A percentile compares a stretch with the other conserved stretches of the same genome.
These are phyloP conservation scores for Venturia pyrina DNA, from an alignment of 2,329 filamentous ascomycete genomes.

Conservation along the genomic window DNA sequence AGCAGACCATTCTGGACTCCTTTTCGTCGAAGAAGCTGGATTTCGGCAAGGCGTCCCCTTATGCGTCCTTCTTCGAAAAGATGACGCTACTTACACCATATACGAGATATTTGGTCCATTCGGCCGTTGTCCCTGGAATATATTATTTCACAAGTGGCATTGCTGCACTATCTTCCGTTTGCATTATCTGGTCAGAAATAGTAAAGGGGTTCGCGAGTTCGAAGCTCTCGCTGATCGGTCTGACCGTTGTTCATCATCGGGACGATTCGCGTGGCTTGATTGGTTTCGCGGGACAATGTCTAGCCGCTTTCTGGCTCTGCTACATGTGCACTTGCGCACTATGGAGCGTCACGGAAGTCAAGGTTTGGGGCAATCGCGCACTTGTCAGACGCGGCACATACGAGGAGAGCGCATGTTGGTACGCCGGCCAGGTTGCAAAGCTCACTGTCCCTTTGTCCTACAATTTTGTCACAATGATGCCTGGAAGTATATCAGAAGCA, in stretches of 20 bases:
- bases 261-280: slow-evolving; percentile 62
- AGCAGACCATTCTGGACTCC: slow-evolving; percentile 77
- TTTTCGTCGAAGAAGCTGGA: slow-evolving; percentile 70
- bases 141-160: slow-evolving; percentile 56
- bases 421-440: slow-evolving; percentile 82
- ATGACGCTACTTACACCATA: slow-evolving; percentile 62
- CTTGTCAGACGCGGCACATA: slow-evolving; percentile 86
- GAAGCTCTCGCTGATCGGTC: slow-evolving; percentile 59
- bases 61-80: slow-evolving; percentile 1
- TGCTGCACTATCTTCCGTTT: slow-evolving; percentile 64
- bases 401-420: slow-evolving; percentile 91
- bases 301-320: slow-evolving; percentile 78
- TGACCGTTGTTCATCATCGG: slow-evolving; percentile 66
- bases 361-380: slow-evolving; percentile 93
- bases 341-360: slow-evolving; percentile 80
- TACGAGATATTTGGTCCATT: slow-evolving; percentile 68
- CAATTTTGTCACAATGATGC: slow-evolving; percentile 91
- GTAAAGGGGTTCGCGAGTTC: slow-evolving; percentile 67
- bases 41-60: slow-evolving; percentile 48
- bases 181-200: slow-evolving; percentile 88
- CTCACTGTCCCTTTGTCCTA: slow-evolving; percentile 88
- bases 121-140: slow-evolving; percentile 59
- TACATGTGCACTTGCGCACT: slow-evolving; percentile 94
- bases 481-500: slow-evolving; percentile 57
- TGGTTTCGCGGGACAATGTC: slow-evolving; percentile 75